Percentiles rank a stretch among this genome's conserved stretches.
Conservation (phyloP, 2,329 filamentous ascomycete genomes). For the Sclerotiophoma versabilis region DNA sequence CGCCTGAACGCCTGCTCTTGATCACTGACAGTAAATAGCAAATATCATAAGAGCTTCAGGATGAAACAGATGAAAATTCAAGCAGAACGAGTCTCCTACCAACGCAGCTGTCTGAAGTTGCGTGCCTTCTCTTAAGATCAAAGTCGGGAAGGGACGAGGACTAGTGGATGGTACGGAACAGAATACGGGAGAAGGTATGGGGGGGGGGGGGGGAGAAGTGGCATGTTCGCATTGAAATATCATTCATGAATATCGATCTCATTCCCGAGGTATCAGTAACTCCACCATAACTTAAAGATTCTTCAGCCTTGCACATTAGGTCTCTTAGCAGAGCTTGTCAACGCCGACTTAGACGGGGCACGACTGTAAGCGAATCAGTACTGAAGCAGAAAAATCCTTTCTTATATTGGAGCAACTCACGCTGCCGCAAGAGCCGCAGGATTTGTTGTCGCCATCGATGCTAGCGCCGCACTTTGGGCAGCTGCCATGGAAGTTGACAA, state of each 20-base stretch:
- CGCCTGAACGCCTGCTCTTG: too few species aligned
- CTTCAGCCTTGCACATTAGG: background rate
- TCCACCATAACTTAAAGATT: background rate
- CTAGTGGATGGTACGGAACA: too few species aligned
- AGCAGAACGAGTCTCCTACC: too few species aligned
- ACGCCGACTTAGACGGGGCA: conserved; percentile 4
- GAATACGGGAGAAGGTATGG: too few species aligned
- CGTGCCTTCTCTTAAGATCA: too few species aligned
- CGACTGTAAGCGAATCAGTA: conserved; percentile 2
- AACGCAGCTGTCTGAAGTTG: too few species aligned
- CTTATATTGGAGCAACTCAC: conserved; percentile 30
- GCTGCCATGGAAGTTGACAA: conserved; percentile 42
- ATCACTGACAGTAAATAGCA: too few species aligned
- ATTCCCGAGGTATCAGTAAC: background rate
- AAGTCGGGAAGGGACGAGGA: too few species aligned
- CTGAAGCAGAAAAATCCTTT: background rate
- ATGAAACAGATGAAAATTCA: too few species aligned
- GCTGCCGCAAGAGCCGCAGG: conserved; percentile 49
- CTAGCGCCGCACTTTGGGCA: conserved; percentile 51
- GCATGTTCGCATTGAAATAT: background rate
- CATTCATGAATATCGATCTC: background rate
- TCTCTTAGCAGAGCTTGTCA: background rate
- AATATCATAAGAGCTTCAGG: too few species aligned
- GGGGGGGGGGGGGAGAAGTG: too few species aligned
- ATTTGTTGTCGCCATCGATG: conserved; percentile 44